Base-by-base conservation (phyloP, 202 grass and related monocot species). In the Hordeum pubiflorum region DNA sequence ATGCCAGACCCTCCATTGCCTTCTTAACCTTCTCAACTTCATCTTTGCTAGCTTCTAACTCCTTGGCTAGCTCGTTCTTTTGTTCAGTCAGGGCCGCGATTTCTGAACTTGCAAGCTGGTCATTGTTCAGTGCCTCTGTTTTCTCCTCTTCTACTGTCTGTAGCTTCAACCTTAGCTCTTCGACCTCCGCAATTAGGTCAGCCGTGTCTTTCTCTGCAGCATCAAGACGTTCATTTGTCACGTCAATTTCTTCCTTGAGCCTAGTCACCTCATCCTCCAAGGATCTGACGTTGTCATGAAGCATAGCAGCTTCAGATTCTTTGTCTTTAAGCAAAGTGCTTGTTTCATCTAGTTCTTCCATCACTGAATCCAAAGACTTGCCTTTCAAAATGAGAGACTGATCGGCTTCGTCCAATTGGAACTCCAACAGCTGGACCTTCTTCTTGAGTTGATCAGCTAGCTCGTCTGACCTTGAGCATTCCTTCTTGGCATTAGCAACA, bases 1-100 rank as follows among this genome's bases (percentile, higher is more conserved):
- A 89, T 61, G 91, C 90, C 39, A 94, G 85, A 82, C 88, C 87
- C 74, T 94, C 94, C 94, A 87, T 92, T 81, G 89, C 94, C 89
- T 92, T 92, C 78, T 94, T 97, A 40, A 89, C 46, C 36, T 92
- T 87, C 58, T 97, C 89, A 31, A 77, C 64, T 82, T 97, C 94
- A 76, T 87, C 89, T 86, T 77, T 97, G 59, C 58, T 89, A 68
- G 78, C 62, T 73, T 89, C 72, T 50, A 94, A 86, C 69, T 94
- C 89, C 37, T 89, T 72, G 50, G 72, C 22, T 27, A 97, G 67
- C 63, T 86, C 81, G 20, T 83, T 87, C 67, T 74, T 94, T 79
- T 97, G 81, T 75, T 88, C 82, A 79, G 76, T 79, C 59, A 97
- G 82, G 40, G 40, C 76, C 29, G 79, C 38, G 27, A 94, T 79